Evolutionary conservation across 2,329 filamentous ascomycete genomes (phyloP), one percentile per base, ranked within the genome.

Genomic region (Colletotrichum sp.): DNA sequence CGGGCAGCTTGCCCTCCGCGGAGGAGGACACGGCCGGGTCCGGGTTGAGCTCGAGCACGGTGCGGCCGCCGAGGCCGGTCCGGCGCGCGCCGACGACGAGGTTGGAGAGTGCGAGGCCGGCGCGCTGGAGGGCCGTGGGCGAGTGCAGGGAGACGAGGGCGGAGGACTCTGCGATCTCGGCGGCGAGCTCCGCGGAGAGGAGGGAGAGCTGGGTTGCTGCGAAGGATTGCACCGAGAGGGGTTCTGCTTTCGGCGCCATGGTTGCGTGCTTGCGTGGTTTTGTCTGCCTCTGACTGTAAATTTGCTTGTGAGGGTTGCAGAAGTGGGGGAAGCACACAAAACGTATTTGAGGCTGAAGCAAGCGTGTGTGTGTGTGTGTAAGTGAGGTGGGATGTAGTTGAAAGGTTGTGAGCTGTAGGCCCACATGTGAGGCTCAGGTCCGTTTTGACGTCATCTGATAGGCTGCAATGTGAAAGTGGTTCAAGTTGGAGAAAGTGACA

Each of bases 1-100:
- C 93, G 2, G 93, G 93, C 24, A 96, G 86, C 77, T 92, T 91
- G 6, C 38, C 38, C 16, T 52, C 43, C 10, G 43, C 10, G 43
- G n/a, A 21, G n/a, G 85, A 84, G 6, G 90, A 88, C 3, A 93
- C 90, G 1, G 95, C 94, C n/a, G 91, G 85, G 80, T 98, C 96
- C 0, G 92, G 87, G 18, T 87, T 86, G 2, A 99, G 91, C 83
- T 98, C 96, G 5, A 98, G 87, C 3, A 99, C 94, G 0, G 95
- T 95, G 78, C 95, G 94, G n/a, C 97, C 97, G 18, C 96, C 97
- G 48, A 98, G 88, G 0, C 97, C 97, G 0, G 97, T 99, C 34
- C 96, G 93, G 82, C 94, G 94, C 21, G 94, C 93, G 13, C 90
- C 88, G 38, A 98, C 87, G 36, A 91, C 87, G 10, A 98, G 91